Evolutionary conservation across 2,329 filamentous ascomycete genomes (phyloP), one percentile per base, ranked within the genome.

Genomic region (Fusarium cyanostomum): DNA sequence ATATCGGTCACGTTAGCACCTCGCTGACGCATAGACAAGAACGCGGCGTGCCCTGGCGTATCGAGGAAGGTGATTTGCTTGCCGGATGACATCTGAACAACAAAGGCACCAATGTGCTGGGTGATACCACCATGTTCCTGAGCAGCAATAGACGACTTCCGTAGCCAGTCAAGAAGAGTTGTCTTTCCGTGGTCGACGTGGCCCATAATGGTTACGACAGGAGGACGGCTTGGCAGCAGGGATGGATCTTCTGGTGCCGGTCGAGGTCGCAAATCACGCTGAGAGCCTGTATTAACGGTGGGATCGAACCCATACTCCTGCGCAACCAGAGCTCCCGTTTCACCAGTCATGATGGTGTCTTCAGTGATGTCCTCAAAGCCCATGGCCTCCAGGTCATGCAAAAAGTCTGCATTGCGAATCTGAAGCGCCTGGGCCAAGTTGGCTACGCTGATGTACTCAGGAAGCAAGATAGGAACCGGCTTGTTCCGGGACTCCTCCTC

Each of bases 111-210:
- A 66, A 99, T 99, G 73, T 99, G 95, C 75, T 99, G 95, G 0
- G 95, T 99, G 73, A 99, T 99, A 31, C 95, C 95, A 62, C 95
- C 95, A 73, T 97, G 94, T 75, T 99, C 95, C 51, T 90, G 88
- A 7, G 92, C 92, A 37, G 90, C 96, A 38, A 99, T 88, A 7
- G 93, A 97, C 2, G 94, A 95, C 70, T 97, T 96, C 33, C 95
- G 91, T 39, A 99, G 82, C 79, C 89, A 98, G 74, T 99, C 95
- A 9, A 99, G 82, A 37, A 99, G 88, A 0, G 96, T 99, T 1
- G 95, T 99, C 80, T 99, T 99, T 51, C 95, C 95, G 75, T 99
- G 95, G 74, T 99, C 96, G 69, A 99, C 95, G 66, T 99, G 95
- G 3, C 95, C 95, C 96, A 99, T 99, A 72, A 99, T 99, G 1